Evolutionary conservation across 352 stramenopile species (phyloP), one percentile per base, ranked within the genome.

Genomic region (Phytophthora nicotianae): DNA sequence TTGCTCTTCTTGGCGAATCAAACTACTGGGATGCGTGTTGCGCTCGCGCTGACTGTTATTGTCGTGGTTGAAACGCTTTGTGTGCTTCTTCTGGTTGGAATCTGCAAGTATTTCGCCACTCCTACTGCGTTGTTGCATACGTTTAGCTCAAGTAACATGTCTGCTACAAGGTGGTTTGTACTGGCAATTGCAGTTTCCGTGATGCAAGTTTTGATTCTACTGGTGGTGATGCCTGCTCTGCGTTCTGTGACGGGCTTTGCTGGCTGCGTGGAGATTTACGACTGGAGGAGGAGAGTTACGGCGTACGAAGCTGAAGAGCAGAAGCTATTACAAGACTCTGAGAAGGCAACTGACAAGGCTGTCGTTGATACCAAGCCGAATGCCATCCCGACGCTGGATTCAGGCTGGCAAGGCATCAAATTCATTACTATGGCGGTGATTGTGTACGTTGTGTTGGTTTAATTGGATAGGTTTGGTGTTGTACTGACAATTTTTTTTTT

Each of bases 1-100:
- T 45, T 92, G 37, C 43, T 86, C 7, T 61, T 73, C n/a, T 58
- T 89, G 24, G 70, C 68, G 16, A 85, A 57, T 19, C 58, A 67
- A 32, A 90, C 83, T 0, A 71, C 68, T 5, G 83, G 85, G 32
- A 88, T 91, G 71, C 81, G 83, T 0, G 38, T 89, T 4, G 85
- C 85, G 9, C 86, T 91, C 41, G 81, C 65, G 5, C 7, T 88
- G 14, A 50, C 53, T 23, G 58, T 71, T 2, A 46, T 86, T 11
- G n/a, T 85, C n/a, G 16, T 74, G 26, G 47, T 83, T 19, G 69
- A 88, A 67, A 49, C 46, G 0, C 17, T 78, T 10, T 71, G 65
- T 32, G 40, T 59, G 16, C 47, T 63, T 17, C 41, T 75, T 21
- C 24, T 86, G 33, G 13, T 45, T 27, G 8, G 26, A 6, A 16